Conservation (phyloP, 1,284 basidiomycete species). For the Sporisorium exsertum region DNA sequence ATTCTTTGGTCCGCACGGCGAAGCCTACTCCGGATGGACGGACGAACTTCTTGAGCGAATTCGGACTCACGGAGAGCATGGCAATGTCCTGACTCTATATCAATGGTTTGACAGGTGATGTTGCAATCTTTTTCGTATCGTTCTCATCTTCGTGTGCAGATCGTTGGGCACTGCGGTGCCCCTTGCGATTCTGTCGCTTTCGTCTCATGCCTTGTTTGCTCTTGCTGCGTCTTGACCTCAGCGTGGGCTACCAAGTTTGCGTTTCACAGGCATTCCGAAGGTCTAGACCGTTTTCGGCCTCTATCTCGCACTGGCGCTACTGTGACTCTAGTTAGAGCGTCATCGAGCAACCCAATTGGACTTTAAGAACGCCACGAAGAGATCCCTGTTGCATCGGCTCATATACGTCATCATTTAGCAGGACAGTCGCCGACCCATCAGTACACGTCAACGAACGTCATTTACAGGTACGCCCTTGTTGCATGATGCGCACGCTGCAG, state of each 20-base stretch:
- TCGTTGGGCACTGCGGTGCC: not conserved
- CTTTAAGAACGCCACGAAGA: too few species aligned
- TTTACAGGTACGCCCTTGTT: not conserved
- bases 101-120: conserved; percentile 7
- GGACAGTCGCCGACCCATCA: not conserved
- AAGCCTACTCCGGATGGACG: not conserved
- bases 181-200: not conserved
- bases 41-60: not conserved
- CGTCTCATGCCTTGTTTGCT: not conserved
- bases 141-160: not conserved
- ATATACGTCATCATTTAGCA: not conserved
- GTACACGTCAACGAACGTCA: not conserved
- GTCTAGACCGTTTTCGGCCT: not conserved
- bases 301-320: not conserved
- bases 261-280: not conserved
- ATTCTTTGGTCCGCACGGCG: not conserved
- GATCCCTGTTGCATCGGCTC: not conserved
- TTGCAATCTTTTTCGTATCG: not conserved
- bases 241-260: not conserved
- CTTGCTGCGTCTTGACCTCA: not conserved
- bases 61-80: not conserved
- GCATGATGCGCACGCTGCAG: not conserved
- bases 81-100: not conserved
- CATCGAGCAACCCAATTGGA: not conserved
- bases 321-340: not conserved